Evolutionary conservation across 306 rosid species (phyloP).

Genomic region (Ochetophila trinervis): DNA sequence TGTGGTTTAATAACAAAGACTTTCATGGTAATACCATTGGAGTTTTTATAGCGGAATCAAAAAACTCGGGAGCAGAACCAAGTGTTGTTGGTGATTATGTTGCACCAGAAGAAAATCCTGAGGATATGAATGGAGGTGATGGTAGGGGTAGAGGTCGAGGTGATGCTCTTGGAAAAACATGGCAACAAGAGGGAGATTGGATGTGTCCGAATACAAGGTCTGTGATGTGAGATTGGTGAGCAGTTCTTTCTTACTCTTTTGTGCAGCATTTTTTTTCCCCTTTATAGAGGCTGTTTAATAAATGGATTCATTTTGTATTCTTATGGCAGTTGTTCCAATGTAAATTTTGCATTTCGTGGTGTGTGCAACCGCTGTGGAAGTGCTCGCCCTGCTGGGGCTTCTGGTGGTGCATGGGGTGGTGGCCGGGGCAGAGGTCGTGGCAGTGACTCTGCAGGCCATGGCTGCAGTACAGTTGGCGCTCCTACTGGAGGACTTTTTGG

Average conservation of each 20-base stretch:
- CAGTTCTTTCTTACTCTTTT: constrained; percentile 83
- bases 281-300: constrained; percentile 4
- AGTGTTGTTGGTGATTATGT: constrained; percentile 37
- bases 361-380: constrained; percentile 98
- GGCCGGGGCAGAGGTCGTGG: constrained; percentile 93
- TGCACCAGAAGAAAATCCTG: constrained; percentile 50
- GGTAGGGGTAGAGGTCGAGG: constrained; percentile 73
- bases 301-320: constrained; percentile 32
- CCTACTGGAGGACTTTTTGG: constrained; percentile 86
- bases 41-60: constrained; percentile 87
- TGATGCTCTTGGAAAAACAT: constrained; percentile 80
- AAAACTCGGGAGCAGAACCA: constrained; percentile 54
- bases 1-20: constrained; percentile 93
- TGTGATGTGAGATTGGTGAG: constrained; percentile 99
- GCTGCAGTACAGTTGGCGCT: constrained; percentile 52
- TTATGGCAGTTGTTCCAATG: constrained; percentile 79
- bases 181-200: constrained; percentile 99
- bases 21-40: constrained; percentile 89
- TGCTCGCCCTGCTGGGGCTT: constrained; percentile 91
- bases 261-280: constrained; percentile 7
- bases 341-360: constrained; percentile 98
- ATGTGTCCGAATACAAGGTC: constrained; percentile 99
- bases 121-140: constrained; percentile 48
- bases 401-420: constrained; percentile 72
- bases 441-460: constrained; percentile 60